phyloP scores from a whole-genome alignment of 2,329 filamentous ascomycete species.

The Ophiobolus disseminans region DNA sequence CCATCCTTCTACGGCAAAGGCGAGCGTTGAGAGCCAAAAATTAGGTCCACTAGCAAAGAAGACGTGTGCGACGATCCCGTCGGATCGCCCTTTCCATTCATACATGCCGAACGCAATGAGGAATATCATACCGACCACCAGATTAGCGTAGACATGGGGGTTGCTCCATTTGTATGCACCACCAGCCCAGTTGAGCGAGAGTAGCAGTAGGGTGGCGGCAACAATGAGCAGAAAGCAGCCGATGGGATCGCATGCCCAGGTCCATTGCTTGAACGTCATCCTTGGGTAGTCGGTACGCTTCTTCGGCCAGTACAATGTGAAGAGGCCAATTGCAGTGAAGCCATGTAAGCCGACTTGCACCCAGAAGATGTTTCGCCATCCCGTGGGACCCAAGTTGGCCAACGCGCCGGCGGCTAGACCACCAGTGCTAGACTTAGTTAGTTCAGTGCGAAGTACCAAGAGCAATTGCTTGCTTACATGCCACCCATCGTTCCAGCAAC shows the following conservation, averaged over 20 bases:
- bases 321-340: slow-evolving; percentile 56
- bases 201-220: slow-evolving; percentile 35
- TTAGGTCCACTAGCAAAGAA: slow-evolving; percentile 63
- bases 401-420: slow-evolving; percentile 60
- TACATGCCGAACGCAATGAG: slow-evolving; percentile 38
- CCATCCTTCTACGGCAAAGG: slow-evolving; percentile 65
- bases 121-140: slow-evolving; percentile 30
- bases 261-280: slow-evolving; percentile 33
- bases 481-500: slow-evolving; percentile 61
- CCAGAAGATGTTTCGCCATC: slow-evolving; percentile 67
- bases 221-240: slow-evolving; percentile 34
- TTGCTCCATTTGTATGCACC: slow-evolving; percentile 34
- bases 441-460: neutral
- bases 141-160: slow-evolving; percentile 33
- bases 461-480: slow-evolving; percentile 51
- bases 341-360: slow-evolving; percentile 64
- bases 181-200: slow-evolving; percentile 42
- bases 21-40: slow-evolving; percentile 62
- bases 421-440: slow-evolving; percentile 51
- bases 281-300: slow-evolving; percentile 34
- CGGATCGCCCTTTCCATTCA: slow-evolving; percentile 62
- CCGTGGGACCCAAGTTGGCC: slow-evolving; percentile 55
- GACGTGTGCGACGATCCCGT: slow-evolving; percentile 63
- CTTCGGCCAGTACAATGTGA: slow-evolving; percentile 48
- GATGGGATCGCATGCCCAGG: slow-evolving; percentile 42